phyloP scores from a whole-genome alignment of 352 stramenopile species.

The Globisporangium mamillatum region DNA sequence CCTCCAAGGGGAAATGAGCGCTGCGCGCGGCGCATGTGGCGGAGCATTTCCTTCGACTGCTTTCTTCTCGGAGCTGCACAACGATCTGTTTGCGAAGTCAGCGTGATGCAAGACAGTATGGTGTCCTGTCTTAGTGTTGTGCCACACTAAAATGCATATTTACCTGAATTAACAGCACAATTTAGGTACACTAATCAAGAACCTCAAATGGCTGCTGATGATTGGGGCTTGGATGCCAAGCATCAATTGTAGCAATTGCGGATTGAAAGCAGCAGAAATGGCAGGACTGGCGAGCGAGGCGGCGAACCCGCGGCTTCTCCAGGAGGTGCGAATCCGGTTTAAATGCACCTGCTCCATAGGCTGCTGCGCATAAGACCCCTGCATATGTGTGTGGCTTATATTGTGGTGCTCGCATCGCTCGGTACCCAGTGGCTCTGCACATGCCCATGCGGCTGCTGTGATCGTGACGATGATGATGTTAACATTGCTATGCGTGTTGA shows the following conservation, averaged over 20 bases:
- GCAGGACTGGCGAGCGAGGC: constrained; percentile 31
- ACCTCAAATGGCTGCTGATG: neutral
- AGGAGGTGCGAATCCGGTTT: constrained; percentile 38
- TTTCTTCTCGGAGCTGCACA: constrained; percentile 4
- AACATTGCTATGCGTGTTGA: neutral
- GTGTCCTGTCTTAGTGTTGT: neutral
- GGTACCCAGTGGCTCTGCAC: neutral
- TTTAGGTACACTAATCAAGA: neutral
- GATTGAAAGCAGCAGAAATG: constrained; percentile 6
- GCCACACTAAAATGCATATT: neutral
- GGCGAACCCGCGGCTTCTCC: constrained; percentile 52
- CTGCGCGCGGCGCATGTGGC: constrained; percentile 13
- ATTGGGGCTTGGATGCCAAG: neutral
- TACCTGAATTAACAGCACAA: neutral
- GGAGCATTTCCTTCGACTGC: constrained; percentile 14
- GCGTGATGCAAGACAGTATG: neutral
- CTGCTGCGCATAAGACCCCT: neutral
- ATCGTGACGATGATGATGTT: neutral
- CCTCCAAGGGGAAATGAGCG: neutral
- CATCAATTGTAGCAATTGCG: neutral
- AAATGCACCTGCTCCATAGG: neutral
- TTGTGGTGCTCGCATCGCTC: neutral
- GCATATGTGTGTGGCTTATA: neutral
- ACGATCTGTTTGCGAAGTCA: constrained; percentile 1
- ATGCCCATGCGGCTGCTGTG: neutral